Base-by-base conservation (phyloP, 108 stramenopile genomes). In the Cyclotella atomus region DNA sequence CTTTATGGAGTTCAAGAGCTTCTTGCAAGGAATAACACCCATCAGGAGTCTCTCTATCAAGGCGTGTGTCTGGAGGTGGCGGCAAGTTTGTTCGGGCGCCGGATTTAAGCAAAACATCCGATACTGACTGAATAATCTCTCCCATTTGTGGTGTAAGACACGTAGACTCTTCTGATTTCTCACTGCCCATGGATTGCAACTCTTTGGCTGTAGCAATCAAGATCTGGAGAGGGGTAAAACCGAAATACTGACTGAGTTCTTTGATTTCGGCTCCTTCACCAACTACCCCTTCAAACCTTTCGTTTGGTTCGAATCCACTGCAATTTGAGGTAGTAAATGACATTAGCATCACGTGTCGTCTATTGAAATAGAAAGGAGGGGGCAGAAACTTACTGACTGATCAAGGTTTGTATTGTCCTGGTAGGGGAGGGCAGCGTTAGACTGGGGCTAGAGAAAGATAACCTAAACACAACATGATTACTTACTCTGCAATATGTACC, bases 171-270 rank as follows among this genome's bases (percentile, higher is more conserved):
- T 86, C 84, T 67, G 64, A 20, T 2, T 47, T 53, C 19, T 72
- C 25, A 9, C 19, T 35, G 2, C 47, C 45, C 17, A 55, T 68
- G 1, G 7, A 38, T 29, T 21, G 34, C 14, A 71, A 17, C 45
- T 81, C 83, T 28, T 84, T 70, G 38, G 83, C 84, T 29, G 81
- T 74, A 47, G 73, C 65, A 16, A 81, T 72, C 10, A 92, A 66
- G 45, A 95, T 88, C 65, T 95, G 94, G 34, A 90, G 73, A 16
- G 94, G 94, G 6, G 91, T 79, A 73, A 89, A 95, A 5, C 94
- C 94, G 54, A 85, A 76, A 59, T 75, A 84, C 1, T 60, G 65
- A 29, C 47, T 52, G 2, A 93, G 67, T 21, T 79, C 67, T 41
- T 68, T 76, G 19, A 61, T 49, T 29, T 52, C 79, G 33, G 52